Base-by-base conservation (phyloP, 2,329 filamentous ascomycete species). In the Lithohypha guttulata region DNA sequence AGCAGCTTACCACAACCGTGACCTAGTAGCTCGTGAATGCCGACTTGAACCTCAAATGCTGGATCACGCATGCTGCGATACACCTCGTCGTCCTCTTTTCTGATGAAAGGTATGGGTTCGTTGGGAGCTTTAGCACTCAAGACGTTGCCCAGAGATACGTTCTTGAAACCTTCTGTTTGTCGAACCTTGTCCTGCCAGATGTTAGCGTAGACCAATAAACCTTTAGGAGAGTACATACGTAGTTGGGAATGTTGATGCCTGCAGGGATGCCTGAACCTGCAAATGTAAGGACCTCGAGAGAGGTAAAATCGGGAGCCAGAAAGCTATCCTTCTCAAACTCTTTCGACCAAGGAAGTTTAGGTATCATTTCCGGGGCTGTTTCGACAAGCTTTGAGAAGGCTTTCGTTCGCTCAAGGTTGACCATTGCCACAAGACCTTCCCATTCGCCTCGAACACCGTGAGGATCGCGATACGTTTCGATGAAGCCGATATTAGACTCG, bases 251-350 rank as follows among this genome's bases (percentile, higher is more conserved):
- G 22, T 40, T 40, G 29, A 40, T 40, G 22, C 37, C 73, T 10
- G 72, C 73, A 14, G 74, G 75, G 32, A 79, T 75, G 42, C 73
- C 75, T 38, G 69, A 73, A 6, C 73, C 71, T 15, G 74, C 72
- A 51, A 95, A 95, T 1, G 81, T 85, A 44, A 95, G 63, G 2
- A 95, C 86, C 59, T 98, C 91, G 2, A 96, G 70, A 7, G 83
- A 91, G 0, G 91, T 96, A 56, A 98, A 98, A 59, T 98, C 91
- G 0, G 91, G 91, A 37, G 84, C 89, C 23, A 93, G 64, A 61
- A 98, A 98, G 55, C 82, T 86, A 66, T 95, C 87, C 62, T 96
- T 96, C 58, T 98, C 91, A 50, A 96, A 98, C 1, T 84, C 82
- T 32, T 75, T 73, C 23, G 70, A 67, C 91, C 91, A 98, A 0